Evolutionary conservation across 2,329 filamentous ascomycete species (phyloP), one percentile per base, ranked within the genome.

Genomic region (Allantophomopsis cytisporea): DNA sequence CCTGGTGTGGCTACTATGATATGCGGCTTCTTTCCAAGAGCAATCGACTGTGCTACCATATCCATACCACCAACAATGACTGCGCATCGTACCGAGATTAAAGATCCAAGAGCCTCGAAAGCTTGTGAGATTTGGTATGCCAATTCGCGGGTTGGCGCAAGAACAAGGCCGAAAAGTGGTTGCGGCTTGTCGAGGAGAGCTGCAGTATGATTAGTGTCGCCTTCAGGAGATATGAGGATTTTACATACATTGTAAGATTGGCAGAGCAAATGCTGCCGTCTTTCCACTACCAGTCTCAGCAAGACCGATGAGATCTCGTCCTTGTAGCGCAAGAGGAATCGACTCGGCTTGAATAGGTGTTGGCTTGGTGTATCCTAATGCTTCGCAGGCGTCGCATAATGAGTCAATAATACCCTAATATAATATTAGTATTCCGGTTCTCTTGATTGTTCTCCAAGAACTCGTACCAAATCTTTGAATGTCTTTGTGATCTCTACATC

Each of bases 281-380:
- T 96, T 98, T 61, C 91, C 91, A 54, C 80, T 87, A 50, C 91
- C 91, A 0, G 91, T 98, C 62, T 98, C 89, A 23, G 91, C 91
- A 38, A 96, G 70, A 33, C 88, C 91, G 50, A 98, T 94, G 28
- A 96, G 68, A 59, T 96, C 91, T 52, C 86, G 76, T 39, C 82
- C 79, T 53, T 83, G 62, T 4, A 95, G 69, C 30, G 88, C 88
- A 38, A 71, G 58, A 4, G 89, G 89, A 50, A 96, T 94, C 0
- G 87, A 73, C 58, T 93, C 74, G 38, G 71, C 71, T 59, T 95
- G 91, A 47, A 98, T 96, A 0, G 88, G 81, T 2, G 89, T 98
- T 0, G 91, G 85, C 20, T 71, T 62, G 52, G 81, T 93, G 69
- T 87, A 98, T 45, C 83, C 82, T 39, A 96, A 71, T 1, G 74